phyloP scores from a whole-genome alignment of 139 green algal genomes.

The Micractinium sp. region DNA sequence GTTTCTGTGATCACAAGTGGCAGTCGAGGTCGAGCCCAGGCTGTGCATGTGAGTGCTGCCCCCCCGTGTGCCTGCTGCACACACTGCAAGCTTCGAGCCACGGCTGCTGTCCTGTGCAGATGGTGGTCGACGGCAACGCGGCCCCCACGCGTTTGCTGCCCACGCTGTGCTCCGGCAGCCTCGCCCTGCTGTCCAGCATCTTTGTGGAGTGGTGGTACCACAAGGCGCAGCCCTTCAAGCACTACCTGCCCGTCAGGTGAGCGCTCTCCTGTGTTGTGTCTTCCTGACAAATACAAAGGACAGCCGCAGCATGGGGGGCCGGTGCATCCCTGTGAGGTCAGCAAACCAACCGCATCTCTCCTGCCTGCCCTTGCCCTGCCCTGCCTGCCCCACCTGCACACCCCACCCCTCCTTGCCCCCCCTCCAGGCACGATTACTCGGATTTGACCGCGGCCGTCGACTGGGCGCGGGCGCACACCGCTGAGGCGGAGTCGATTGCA shows the following conservation, averaged over 20 bases:
- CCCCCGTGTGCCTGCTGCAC: too few species aligned
- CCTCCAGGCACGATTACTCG: neutral
- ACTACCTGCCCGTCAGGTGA: slow-evolving; percentile 8
- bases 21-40: too few species aligned
- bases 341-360: neutral
- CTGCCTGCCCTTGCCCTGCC: too few species aligned
- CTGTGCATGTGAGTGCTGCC: too few species aligned
- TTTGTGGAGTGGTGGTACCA: neutral
- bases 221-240: neutral
- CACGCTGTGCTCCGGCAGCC: neutral
- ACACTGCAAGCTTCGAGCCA: too few species aligned
- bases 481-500: neutral
- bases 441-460: neutral
- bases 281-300: neutral
- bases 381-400: too few species aligned
- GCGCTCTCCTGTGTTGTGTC: neutral
- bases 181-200: neutral
- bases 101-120: neutral
- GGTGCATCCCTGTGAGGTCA: too few species aligned
- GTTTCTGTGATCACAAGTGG: too few species aligned
- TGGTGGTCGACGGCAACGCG: neutral
- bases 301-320: too few species aligned
- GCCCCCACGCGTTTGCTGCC: neutral
- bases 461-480: neutral
- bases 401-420: neutral